Base-by-base conservation (phyloP, 1,284 basidiomycete species). In the Binderoboletus segoi region DNA sequence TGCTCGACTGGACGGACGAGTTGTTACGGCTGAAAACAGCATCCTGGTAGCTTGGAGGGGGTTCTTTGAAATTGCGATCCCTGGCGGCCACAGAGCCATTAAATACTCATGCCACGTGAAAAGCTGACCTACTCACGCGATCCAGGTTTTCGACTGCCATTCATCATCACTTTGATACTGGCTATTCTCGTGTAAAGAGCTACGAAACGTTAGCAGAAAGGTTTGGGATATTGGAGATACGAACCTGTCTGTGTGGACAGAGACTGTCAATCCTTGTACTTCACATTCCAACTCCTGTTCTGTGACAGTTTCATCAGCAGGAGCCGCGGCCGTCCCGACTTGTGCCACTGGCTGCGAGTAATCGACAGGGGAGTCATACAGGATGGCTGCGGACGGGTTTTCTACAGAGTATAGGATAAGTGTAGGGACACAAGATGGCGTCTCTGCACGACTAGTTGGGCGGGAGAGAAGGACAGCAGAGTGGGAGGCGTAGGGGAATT, bases 31-130 rank as follows among this genome's bases (percentile, higher is more conserved):
- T 7, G 18, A 48, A 42, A 30, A 45, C 13, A 11, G 30, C 40
- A 10, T 65, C 60, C 23, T 67, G n/a, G 13, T 65, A 62, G 24
- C 53, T 65, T n/a, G 56, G 64, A 6, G 56, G 56, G 38, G 51
- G 49, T 20, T 54, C 56, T 8, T n/a, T n/a, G n/a, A n/a, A n/a
- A n/a, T 54, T 43, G 10, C 18, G 23, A 20, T 55, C 54, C 8
- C 58, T 48, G 18, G 16, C n/a, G n/a, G n/a, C n/a, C n/a, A n/a
- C n/a, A n/a, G n/a, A n/a, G n/a, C n/a, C n/a, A n/a, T n/a, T n/a
- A n/a, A n/a, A n/a, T n/a, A n/a, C n/a, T n/a, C n/a, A n/a, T n/a
- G n/a, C n/a, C n/a, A n/a, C n/a, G n/a, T n/a, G n/a, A n/a, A n/a
- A n/a, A n/a, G n/a, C n/a, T n/a, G n/a, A n/a, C n/a, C n/a, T n/a